These are phyloP conservation scores for Cordyceps militaris DNA, from an alignment of 2,329 filamentous ascomycete species.

Conservation along the genomic window DNA sequence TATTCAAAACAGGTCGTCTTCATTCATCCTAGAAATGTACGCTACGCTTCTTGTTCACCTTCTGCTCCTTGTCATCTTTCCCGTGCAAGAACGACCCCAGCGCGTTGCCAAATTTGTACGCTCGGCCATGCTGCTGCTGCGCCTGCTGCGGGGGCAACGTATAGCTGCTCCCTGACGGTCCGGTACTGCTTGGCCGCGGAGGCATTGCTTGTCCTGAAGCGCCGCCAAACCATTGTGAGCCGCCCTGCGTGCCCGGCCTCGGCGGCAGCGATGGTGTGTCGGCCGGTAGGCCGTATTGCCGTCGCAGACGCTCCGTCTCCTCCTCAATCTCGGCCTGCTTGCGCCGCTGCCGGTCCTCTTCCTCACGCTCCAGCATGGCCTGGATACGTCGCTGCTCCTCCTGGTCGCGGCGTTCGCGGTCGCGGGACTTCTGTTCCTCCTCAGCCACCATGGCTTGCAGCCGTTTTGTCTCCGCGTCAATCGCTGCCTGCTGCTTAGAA, in stretches of 20 bases:
- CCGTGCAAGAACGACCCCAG: constrained; percentile 10
- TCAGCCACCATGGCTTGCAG: constrained; percentile 49
- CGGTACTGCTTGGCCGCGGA: constrained; percentile 8
- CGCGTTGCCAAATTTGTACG: constrained; percentile 10
- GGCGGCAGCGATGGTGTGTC: constrained; percentile 7
- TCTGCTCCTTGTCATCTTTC: constrained; percentile 10
- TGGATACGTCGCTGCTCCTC: constrained; percentile 51
- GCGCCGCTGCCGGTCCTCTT: constrained; percentile 45
- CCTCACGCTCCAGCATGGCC: constrained; percentile 60
- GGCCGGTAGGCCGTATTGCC: constrained; percentile 52
- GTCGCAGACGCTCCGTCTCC: constrained; percentile 75
- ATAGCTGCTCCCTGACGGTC: neutral
- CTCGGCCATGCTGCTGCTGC: constrained; percentile 10
- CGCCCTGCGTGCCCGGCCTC: neutral
- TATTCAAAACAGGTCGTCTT: neutral
- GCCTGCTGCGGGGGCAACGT: neutral
- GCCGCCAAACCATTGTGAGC: neutral
- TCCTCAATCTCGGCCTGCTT: constrained; percentile 56
- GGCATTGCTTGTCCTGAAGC: constrained; percentile 4
- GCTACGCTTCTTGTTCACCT: constrained; percentile 14
- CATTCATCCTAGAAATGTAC: constrained; percentile 8
- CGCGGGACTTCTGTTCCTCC: constrained; percentile 45
- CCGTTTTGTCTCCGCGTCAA: constrained; percentile 73
- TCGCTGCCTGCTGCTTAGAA: constrained; percentile 30
- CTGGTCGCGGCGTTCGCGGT: constrained; percentile 48